phyloP scores from a whole-genome alignment of 192 early-diverging fungal species.

The Pilaira anomala region DNA sequence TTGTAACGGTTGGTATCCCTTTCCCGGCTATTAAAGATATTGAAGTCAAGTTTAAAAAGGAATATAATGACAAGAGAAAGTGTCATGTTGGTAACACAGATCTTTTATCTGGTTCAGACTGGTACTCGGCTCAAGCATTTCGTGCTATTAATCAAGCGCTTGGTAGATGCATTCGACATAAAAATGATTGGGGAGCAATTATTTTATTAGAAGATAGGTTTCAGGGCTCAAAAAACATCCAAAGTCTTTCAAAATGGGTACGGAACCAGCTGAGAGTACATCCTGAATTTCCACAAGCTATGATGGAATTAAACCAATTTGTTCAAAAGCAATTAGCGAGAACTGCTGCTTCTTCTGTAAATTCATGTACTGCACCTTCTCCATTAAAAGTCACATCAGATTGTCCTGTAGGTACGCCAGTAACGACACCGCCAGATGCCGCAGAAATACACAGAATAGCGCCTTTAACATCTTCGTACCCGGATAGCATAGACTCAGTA shows the following conservation, averaged over 20 bases:
- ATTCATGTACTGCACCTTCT: neutral
- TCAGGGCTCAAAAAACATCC: constrained; percentile 39
- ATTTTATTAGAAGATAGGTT: constrained; percentile 55
- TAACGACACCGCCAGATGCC: too few relatives aligned
- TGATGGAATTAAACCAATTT: too few relatives aligned
- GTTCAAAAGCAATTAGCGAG: neutral
- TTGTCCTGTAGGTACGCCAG: too few relatives aligned
- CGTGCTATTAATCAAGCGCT: constrained; percentile 39
- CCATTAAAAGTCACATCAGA: too few relatives aligned
- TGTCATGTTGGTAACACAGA: neutral
- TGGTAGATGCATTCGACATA: constrained; percentile 36
- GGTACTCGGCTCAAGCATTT: constrained; percentile 32
- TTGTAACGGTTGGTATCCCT: constrained; percentile 63
- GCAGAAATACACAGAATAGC: too few relatives aligned
- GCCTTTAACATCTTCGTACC: too few relatives aligned
- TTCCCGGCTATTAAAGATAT: constrained; percentile 52
- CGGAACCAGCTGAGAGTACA: neutral
- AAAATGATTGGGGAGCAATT: constrained; percentile 63
- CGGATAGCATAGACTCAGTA: too few relatives aligned
- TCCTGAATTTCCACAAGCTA: too few relatives aligned
- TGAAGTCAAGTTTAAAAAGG: constrained; percentile 49
- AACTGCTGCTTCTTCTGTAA: neutral
- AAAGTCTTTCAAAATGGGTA: constrained; percentile 69
- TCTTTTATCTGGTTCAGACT: constrained; percentile 16
- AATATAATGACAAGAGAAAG: constrained; percentile 31